Conservation (phyloP, 306 rosid genomes). For the Glycine soja region DNA sequence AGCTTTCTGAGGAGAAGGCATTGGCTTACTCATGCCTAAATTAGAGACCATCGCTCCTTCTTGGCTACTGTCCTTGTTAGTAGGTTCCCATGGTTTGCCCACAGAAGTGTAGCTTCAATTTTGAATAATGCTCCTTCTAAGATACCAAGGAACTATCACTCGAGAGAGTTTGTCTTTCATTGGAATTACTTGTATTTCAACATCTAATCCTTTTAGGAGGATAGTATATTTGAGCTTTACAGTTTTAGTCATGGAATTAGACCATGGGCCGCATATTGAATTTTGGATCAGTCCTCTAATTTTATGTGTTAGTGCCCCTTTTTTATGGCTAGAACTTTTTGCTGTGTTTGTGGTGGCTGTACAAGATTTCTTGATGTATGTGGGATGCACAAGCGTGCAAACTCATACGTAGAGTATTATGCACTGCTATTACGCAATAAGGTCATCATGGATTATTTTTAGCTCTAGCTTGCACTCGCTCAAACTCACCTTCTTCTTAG, state of each 20-base stretch:
- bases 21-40: slow-evolving; percentile 96
- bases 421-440: slow-evolving; percentile 36
- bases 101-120: slow-evolving; percentile 53
- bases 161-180: slow-evolving; percentile 47
- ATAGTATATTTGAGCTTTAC: slow-evolving; percentile 41
- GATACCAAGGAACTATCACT: slow-evolving; percentile 51
- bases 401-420: slow-evolving; percentile 21
- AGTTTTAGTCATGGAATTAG: slow-evolving; percentile 17
- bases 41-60: slow-evolving; percentile 37
- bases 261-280: slow-evolving; percentile 1
- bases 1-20: slow-evolving; percentile 87
- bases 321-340: slow-evolving; percentile 28
- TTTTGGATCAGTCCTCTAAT: neutral
- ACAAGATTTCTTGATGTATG: slow-evolving; percentile 31
- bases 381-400: slow-evolving; percentile 50
- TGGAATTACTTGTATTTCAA: slow-evolving; percentile 45
- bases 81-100: slow-evolving; percentile 13
- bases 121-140: slow-evolving; percentile 73
- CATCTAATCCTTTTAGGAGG: slow-evolving; percentile 40
- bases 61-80: neutral
- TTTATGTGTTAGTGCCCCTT: neutral
- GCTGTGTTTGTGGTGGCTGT: slow-evolving; percentile 31
- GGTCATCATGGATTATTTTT: neutral
- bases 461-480: neutral
- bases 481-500: too few relatives aligned